Percentiles rank a stretch among this genome's conserved stretches.
Conservation (phyloP, 78 protist species). For the Dictyostelium brefeldianum region DNA sequence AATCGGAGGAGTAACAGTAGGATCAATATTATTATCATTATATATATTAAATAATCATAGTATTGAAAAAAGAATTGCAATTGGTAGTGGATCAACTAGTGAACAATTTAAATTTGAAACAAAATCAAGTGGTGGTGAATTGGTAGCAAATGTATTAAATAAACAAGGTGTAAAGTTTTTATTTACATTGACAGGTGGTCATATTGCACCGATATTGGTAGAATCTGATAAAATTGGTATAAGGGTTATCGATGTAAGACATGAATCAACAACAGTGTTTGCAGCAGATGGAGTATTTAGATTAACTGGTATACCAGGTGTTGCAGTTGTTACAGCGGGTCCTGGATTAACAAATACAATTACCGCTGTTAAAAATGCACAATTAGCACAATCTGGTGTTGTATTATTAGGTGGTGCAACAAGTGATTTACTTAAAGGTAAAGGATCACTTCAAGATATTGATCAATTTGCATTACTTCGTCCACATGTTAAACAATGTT, state of each 20-base stretch:
- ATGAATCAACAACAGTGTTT: conserved; percentile 91
- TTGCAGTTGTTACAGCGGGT: conserved; percentile 93
- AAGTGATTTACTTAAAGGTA: conserved; percentile 85
- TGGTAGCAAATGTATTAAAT: conserved; percentile 81
- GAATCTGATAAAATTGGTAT: conserved; percentile 57
- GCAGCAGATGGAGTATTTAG: conserved; percentile 93
- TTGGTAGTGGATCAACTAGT: not conserved
- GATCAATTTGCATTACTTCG: conserved; percentile 87
- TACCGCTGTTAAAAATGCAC: conserved; percentile 93
- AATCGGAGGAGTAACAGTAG: not conserved
- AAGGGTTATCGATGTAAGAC: conserved; percentile 87
- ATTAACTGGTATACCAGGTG: conserved; percentile 89
- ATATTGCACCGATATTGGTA: conserved; percentile 88
- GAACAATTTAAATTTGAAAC: not conserved
- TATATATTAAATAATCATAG: not conserved
- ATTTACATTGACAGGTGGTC: conserved; percentile 90
- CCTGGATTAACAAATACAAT: conserved; percentile 94
- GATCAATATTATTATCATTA: not conserved
- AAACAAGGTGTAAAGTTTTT: conserved; percentile 83
- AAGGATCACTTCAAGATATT: conserved; percentile 93
- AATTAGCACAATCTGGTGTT: conserved; percentile 90
- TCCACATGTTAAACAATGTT: conserved; percentile 80
- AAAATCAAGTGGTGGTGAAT: conserved; percentile 82
- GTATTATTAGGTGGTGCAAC: conserved; percentile 91
- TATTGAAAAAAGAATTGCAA: not conserved